Percentiles rank a stretch among this genome's conserved stretches.
phyloP scores from a whole-genome alignment of 352 stramenopile species.

The Pythium apleroticum region DNA sequence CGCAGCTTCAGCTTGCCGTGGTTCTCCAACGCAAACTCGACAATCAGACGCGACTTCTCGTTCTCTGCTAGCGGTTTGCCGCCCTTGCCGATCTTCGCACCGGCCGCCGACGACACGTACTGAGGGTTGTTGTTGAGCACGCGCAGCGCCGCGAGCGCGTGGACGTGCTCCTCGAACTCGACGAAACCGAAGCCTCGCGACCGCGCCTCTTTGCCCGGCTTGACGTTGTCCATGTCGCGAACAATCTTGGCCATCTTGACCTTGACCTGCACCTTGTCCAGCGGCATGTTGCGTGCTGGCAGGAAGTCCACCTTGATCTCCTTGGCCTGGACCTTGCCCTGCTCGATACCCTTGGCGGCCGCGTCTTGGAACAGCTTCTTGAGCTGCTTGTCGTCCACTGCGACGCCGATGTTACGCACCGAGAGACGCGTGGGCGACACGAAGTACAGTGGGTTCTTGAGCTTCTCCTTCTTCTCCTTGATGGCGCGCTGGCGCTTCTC shows the following conservation, averaged over 20 bases:
- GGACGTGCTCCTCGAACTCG: slow-evolving; percentile 96
- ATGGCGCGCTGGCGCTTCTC: slow-evolving; percentile 92
- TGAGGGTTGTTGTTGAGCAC: slow-evolving; percentile 97
- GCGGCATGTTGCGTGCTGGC: slow-evolving; percentile 28
- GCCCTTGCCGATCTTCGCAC: slow-evolving; percentile 35
- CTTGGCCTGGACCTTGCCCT: slow-evolving; percentile 71
- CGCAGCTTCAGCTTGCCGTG: slow-evolving; percentile 86
- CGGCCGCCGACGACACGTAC: slow-evolving; percentile 76
- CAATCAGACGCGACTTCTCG: slow-evolving; percentile 80
- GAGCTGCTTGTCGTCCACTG: slow-evolving; percentile 89
- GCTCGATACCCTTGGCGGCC: slow-evolving; percentile 66
- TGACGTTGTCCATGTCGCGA: slow-evolving; percentile 66
- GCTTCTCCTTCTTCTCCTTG: slow-evolving; percentile 96
- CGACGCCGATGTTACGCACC: slow-evolving; percentile 90
- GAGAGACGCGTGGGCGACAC: slow-evolving; percentile 94
- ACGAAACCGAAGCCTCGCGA: slow-evolving; percentile 93
- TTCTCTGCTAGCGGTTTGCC: slow-evolving; percentile 36
- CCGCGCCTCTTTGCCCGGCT: slow-evolving; percentile 54
- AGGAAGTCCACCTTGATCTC: slow-evolving; percentile 79
- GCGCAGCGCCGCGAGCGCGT: slow-evolving; percentile 95
- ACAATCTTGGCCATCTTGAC: slow-evolving; percentile 85
- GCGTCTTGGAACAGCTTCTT: slow-evolving; percentile 89
- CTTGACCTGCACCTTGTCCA: slow-evolving; percentile 52
- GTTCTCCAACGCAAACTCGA: slow-evolving; percentile 90
- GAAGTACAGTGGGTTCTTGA: slow-evolving; percentile 97